A percentile compares a stretch with the other conserved stretches of the same genome.
phyloP scores from a whole-genome alignment of 2,329 filamentous ascomycete species.

The Neofusicoccum parvum region DNA sequence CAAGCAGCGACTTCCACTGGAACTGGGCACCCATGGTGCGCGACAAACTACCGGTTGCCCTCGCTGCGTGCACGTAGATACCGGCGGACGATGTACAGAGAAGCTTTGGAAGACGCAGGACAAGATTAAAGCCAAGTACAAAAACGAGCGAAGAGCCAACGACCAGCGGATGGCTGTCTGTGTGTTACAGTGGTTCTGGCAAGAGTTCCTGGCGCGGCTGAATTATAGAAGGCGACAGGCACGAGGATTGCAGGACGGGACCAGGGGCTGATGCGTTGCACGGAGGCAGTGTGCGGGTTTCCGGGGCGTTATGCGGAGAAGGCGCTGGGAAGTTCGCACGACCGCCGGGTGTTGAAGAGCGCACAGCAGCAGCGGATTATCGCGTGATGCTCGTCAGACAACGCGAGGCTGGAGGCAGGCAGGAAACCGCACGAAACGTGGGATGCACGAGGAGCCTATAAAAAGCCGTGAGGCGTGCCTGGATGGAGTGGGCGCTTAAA shows the following conservation, averaged over 20 bases:
- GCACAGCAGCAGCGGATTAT: too few species aligned
- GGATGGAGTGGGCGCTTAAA: too few species aligned
- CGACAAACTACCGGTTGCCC: too few species aligned
- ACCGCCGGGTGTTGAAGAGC: too few species aligned
- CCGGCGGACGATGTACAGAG: not conserved
- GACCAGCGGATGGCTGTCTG: not conserved
- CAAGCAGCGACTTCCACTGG: conserved; percentile 51
- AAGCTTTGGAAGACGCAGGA: not conserved
- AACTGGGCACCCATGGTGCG: not conserved
- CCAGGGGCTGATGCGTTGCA: not conserved
- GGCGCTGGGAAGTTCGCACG: not conserved
- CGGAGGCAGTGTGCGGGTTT: not conserved
- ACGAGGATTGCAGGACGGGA: not conserved
- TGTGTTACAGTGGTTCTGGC: not conserved
- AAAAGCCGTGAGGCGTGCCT: too few species aligned
- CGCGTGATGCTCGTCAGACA: too few species aligned
- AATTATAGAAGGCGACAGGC: not conserved
- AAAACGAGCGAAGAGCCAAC: not conserved
- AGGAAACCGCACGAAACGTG: too few species aligned
- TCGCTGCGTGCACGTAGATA: not conserved
- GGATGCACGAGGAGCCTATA: too few species aligned
- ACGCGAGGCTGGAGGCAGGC: too few species aligned
- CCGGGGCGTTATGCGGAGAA: not conserved
- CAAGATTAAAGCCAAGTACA: not conserved
- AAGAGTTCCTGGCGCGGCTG: not conserved